These are phyloP conservation scores for Phytophthora citrophthora DNA, from an alignment of 352 stramenopile genomes.

Conservation along the genomic window DNA sequence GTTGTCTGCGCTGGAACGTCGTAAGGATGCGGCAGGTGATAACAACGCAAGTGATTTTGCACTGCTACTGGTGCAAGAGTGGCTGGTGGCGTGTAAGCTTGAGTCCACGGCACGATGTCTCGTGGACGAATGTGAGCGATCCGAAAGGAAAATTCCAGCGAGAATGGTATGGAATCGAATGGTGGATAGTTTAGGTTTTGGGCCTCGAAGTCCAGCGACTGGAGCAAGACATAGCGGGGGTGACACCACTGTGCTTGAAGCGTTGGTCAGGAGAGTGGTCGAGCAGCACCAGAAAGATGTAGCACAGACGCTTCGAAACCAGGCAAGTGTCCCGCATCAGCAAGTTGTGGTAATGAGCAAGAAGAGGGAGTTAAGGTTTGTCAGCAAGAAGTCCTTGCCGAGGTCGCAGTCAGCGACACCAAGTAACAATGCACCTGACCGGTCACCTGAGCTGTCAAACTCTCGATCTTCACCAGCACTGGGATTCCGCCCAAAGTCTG, in stretches of 20 bases:
- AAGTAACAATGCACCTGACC: slow-evolving; percentile 18
- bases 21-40: slow-evolving; percentile 2
- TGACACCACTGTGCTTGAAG: slow-evolving; percentile 23
- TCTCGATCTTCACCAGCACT: background rate
- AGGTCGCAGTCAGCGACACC: slow-evolving; percentile 18
- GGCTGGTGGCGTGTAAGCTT: slow-evolving; percentile 44
- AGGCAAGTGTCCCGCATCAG: slow-evolving; percentile 33
- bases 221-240: slow-evolving; percentile 16
- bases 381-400: slow-evolving; percentile 35
- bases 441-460: slow-evolving; percentile 3
- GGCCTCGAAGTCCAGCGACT: slow-evolving; percentile 15
- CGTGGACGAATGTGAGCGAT: slow-evolving; percentile 41
- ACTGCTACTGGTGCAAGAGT: slow-evolving; percentile 56
- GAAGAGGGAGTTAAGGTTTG: slow-evolving; percentile 39
- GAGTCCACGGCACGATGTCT: slow-evolving; percentile 45
- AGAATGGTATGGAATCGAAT: slow-evolving; percentile 28
- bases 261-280: slow-evolving; percentile 10
- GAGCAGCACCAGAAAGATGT: slow-evolving; percentile 33
- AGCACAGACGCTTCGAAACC: slow-evolving; percentile 19
- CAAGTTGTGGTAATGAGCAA: slow-evolving; percentile 49
- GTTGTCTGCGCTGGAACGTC: background rate
- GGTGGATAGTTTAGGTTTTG: slow-evolving; percentile 24
- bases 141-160: slow-evolving; percentile 20
- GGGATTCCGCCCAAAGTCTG: slow-evolving; percentile 50
- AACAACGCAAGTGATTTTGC: slow-evolving; percentile 17